Base-by-base conservation (phyloP, 164 flowering plant species). In the Piper betle region DNA sequence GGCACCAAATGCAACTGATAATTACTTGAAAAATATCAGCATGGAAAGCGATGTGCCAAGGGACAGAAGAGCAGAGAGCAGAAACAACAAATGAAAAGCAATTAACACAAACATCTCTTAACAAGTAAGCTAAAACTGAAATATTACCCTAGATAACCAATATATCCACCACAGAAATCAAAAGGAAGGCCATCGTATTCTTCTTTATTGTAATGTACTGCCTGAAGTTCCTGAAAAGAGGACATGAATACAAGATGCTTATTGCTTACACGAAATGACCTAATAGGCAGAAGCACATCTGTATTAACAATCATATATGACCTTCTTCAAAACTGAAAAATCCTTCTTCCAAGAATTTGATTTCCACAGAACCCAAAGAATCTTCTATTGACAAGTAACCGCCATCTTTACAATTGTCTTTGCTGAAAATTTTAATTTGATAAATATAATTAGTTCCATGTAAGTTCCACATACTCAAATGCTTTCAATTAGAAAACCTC, bases 101-200 rank as follows among this genome's bases (percentile, higher is more conserved):
- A 18, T 8, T 20, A 0, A 7, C 20, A 9, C 17, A 5, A 54
- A 54, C 4, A 8, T 54, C 37, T 15, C 6, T 15, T 58, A 20
- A 43, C n/a, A 18, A 9, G 6, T n/a, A 16, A 25, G 18, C 9
- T 54, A 54, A 54, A 18, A 54, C 57, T 38, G 43, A 19, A 6
- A 25, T 62, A 88, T 59, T 83, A 89, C 98, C 98, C 98, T 5
- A 93, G 69, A 71, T 82, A 90, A 60, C 98, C 98, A 76, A 93
- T 69, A 76, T 78, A 93, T 69, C 98, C 97, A 66, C 98, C 97
- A 72, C 78, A 77, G 64, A 93, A 93, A 67, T 89, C 91, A 73
- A 93, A 93, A 18, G 98, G 98, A 61, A 93, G 68, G 43, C 91
- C 98, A 70, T 84, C 80, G 61, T 72, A 89, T 63, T 93, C 97